Percentiles rank a stretch among this genome's conserved stretches.
Evolutionary conservation across 768 basidiomycete genomes (phyloP).

Genomic region (Tulasnella sp.): DNA sequence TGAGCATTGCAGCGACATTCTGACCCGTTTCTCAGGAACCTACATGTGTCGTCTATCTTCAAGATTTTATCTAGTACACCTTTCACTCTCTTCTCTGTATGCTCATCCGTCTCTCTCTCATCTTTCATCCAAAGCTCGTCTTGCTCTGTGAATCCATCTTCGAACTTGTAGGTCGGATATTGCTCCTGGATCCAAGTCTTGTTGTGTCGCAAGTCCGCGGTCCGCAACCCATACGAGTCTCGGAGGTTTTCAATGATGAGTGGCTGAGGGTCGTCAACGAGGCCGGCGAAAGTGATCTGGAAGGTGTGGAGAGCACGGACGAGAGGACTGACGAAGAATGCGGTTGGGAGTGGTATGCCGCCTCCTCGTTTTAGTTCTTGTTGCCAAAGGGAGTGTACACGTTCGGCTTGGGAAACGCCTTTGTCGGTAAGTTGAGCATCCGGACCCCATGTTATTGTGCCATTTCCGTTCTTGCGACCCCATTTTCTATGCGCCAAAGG

Average conservation of each 20-base stretch:
- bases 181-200: conserved; percentile 41
- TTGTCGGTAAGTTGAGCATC: conserved; percentile 41
- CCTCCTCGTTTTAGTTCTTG: conserved; percentile 33
- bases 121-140: conserved; percentile 54
- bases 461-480: conserved; percentile 44
- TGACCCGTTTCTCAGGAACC: not conserved
- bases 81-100: conserved; percentile 43
- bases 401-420: conserved; percentile 49
- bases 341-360: conserved; percentile 46
- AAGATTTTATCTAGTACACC: conserved; percentile 48
- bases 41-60: conserved; percentile 21
- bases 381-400: conserved; percentile 42
- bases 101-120: conserved; percentile 44
- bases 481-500: conserved; percentile 16
- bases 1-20: not conserved
- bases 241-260: conserved; percentile 56
- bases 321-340: conserved; percentile 55
- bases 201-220: conserved; percentile 56
- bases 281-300: conserved; percentile 43
- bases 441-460: conserved; percentile 59
- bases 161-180: conserved; percentile 50
- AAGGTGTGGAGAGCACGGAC: conserved; percentile 54
- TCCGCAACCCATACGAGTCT: conserved; percentile 59
- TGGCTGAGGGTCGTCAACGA: conserved; percentile 26
- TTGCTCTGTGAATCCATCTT: conserved; percentile 51